Conservation (phyloP, 441 rosid species). For the Erodium moschatum region DNA sequence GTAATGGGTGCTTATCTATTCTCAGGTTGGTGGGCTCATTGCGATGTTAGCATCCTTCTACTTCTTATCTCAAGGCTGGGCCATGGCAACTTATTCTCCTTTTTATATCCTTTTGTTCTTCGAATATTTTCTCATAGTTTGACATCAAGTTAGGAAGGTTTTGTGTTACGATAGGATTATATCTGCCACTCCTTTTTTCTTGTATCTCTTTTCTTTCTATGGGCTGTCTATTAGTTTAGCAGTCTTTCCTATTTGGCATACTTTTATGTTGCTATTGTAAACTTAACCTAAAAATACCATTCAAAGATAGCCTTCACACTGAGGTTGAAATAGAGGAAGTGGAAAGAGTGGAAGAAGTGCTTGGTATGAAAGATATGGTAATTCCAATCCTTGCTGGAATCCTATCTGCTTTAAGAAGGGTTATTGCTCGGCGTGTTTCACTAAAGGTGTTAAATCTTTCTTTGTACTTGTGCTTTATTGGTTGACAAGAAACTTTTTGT, state of each 20-base stretch:
- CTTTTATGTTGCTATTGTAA: constrained; percentile 21
- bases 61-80: constrained; percentile 95
- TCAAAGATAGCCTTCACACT: constrained; percentile 37
- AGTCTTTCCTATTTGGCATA: neutral
- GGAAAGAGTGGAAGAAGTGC: constrained; percentile 28
- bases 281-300: constrained; percentile 56
- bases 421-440: constrained; percentile 85
- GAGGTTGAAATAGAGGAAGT: constrained; percentile 29
- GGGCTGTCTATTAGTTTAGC: neutral
- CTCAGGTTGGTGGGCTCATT: constrained; percentile 78
- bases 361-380: constrained; percentile 65
- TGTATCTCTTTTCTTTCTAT: neutral
- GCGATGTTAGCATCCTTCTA: constrained; percentile 79
- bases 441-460: constrained; percentile 48
- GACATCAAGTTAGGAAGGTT: constrained; percentile 12
- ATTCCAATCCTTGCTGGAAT: constrained; percentile 83
- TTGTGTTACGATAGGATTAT: neutral
- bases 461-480: constrained; percentile 9
- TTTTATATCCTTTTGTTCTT: constrained; percentile 57
- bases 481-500: constrained; percentile 11
- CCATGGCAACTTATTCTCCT: constrained; percentile 65
- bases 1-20: constrained; percentile 15
- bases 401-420: constrained; percentile 81
- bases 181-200: neutral
- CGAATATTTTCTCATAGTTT: constrained; percentile 10